A percentile compares a stretch with the other conserved stretches of the same genome.
Evolutionary conservation across 2,329 filamentous ascomycete species (phyloP).

Genomic region (Cordyceps fumosorosea): DNA sequence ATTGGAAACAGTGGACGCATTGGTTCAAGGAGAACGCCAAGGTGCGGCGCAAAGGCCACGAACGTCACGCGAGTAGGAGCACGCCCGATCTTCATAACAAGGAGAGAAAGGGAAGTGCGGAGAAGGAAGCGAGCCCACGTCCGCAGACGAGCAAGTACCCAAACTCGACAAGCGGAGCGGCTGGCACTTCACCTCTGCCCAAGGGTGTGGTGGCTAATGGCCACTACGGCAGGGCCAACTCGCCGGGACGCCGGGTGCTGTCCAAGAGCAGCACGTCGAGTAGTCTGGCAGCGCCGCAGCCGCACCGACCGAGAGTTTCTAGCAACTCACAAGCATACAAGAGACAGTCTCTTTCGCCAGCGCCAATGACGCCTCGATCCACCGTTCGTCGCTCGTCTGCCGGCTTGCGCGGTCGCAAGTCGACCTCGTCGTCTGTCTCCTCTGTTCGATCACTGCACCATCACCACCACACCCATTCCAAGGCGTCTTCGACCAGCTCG

Average conservation of each 20-base stretch:
- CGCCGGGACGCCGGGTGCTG: constrained; percentile 16
- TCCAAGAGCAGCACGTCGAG: constrained; percentile 20
- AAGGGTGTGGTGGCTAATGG: constrained; percentile 48
- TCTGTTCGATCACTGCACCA: constrained; percentile 89
- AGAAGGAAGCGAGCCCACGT: constrained; percentile 49
- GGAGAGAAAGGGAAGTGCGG: constrained; percentile 33
- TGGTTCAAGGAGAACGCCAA: constrained; percentile 57
- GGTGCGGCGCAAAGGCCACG: constrained; percentile 41
- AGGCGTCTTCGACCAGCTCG: constrained; percentile 88
- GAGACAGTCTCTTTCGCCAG: constrained; percentile 77
- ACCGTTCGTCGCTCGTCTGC: constrained; percentile 76
- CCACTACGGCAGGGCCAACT: constrained; percentile 27
- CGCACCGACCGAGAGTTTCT: constrained; percentile 24
- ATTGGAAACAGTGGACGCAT: constrained; percentile 59
- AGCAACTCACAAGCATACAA: constrained; percentile 43
- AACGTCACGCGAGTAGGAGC: constrained; percentile 48
- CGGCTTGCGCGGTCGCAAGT: constrained; percentile 85
- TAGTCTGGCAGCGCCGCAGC: constrained; percentile 22
- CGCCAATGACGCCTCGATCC: constrained; percentile 80
- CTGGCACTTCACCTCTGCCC: constrained; percentile 39
- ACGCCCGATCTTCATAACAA: constrained; percentile 53
- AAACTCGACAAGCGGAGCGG: constrained; percentile 27
- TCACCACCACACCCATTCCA: constrained; percentile 80
- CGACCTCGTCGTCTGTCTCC: constrained; percentile 90
- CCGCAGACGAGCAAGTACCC: constrained; percentile 56